These are phyloP conservation scores for Hypomontagnella monticulosa DNA, from an alignment of 495 filamentous ascomycete genomes.

Conservation along the genomic window DNA sequence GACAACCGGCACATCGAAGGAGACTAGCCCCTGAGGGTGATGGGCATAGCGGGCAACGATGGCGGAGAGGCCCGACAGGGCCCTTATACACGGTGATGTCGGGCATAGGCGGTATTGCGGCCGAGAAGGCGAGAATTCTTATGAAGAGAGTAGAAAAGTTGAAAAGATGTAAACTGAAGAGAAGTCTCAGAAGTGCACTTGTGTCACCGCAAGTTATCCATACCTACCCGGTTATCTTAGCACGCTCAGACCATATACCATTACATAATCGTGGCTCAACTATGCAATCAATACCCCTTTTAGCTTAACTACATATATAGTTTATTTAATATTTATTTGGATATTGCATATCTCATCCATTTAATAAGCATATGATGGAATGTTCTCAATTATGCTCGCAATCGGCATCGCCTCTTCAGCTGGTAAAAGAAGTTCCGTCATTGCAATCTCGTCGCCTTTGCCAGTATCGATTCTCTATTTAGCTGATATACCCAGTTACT, in stretches of 20 bases:
- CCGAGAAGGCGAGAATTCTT: not conserved
- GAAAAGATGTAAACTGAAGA: too few relatives aligned
- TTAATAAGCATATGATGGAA: constrained; percentile 33
- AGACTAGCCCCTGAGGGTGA: constrained; percentile 15
- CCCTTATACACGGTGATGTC: constrained; percentile 20
- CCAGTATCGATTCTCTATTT: not conserved
- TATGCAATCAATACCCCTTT: too few relatives aligned
- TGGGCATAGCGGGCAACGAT: constrained; percentile 37
- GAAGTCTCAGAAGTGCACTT: too few relatives aligned
- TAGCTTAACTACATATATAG: too few relatives aligned
- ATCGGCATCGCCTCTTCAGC: not conserved
- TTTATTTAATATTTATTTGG: too few relatives aligned
- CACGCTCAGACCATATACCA: too few relatives aligned
- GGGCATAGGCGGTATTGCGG: not conserved
- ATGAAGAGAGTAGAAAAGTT: not conserved
- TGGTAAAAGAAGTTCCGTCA: not conserved
- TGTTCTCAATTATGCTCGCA: constrained; percentile 23
- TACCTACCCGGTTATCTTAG: too few relatives aligned
- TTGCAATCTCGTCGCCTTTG: too few relatives aligned
- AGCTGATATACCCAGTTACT: too few relatives aligned
- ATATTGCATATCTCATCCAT: constrained; percentile 35
- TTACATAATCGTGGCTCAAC: too few relatives aligned
- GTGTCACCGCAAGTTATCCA: too few relatives aligned
- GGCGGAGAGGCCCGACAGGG: constrained; percentile 18
- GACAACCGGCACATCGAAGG: constrained; percentile 53